These are phyloP conservation scores for Spatholobus suberectus DNA, from an alignment of 306 rosid species.

Conservation along the genomic window DNA sequence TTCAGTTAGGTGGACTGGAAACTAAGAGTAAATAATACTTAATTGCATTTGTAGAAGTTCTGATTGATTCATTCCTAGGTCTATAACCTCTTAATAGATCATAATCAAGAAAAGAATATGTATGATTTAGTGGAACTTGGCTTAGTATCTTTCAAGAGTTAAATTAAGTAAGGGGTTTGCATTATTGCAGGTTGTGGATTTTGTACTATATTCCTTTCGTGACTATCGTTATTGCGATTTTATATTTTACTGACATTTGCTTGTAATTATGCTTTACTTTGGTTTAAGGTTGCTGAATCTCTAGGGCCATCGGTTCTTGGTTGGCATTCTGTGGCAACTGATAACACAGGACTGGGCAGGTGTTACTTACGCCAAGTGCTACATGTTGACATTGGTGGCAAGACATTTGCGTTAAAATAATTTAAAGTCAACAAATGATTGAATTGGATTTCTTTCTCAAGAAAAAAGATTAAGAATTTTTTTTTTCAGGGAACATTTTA, in stretches of 20 bases:
- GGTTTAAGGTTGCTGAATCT: slow-evolving; percentile 81
- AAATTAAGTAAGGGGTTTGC: slow-evolving; percentile 14
- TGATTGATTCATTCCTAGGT: neutral
- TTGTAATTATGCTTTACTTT: slow-evolving; percentile 14
- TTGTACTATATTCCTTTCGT: slow-evolving; percentile 15
- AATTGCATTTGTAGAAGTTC: neutral
- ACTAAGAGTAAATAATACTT: neutral
- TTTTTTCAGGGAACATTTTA: neutral
- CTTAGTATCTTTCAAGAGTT: neutral
- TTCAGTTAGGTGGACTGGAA: neutral
- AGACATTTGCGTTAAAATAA: slow-evolving; percentile 9
- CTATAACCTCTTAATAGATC: neutral
- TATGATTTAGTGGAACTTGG: neutral
- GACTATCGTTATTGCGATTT: neutral
- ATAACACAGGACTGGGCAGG: slow-evolving; percentile 93
- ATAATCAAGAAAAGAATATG: no score
- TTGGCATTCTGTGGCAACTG: slow-evolving; percentile 91
- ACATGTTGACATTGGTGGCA: neutral
- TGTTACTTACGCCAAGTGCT: slow-evolving; percentile 75
- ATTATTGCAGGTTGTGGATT: slow-evolving; percentile 70
- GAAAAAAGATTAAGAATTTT: neutral
- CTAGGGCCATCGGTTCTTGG: slow-evolving; percentile 93
- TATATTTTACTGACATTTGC: slow-evolving; percentile 13
- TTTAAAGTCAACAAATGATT: neutral
- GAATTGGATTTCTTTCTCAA: neutral